Evolutionary conservation across 495 filamentous ascomycete genomes (phyloP), one percentile per base, ranked within the genome.

Genomic region (Copromyces sp.): DNA sequence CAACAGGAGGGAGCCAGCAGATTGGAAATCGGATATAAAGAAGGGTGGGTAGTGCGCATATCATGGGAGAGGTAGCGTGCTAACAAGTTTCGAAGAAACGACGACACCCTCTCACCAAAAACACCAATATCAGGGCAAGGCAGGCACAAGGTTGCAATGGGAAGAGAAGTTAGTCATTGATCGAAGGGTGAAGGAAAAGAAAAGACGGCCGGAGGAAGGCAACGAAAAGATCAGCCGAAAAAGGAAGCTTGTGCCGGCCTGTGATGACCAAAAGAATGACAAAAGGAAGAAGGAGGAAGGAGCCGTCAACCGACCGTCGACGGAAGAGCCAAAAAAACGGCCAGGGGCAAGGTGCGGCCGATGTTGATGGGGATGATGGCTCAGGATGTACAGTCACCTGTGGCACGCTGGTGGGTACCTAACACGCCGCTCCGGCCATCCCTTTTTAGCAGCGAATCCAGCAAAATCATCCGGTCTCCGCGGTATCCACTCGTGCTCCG

Each of bases 401-500:
- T 37, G 53, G 29, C 53, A 32, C 17, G 37, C 61, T 69, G 65
- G 61, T 72, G 71, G 71, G 71, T 72, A 72, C 71, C 29, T 41
- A 6, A 6, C n/a, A 12, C 61, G 61, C 71, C 71, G 61, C 8
- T 44, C 29, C 7, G 29, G 14, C 3, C 29, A 35, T 65, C 7
- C 35, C 53, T 65, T 65, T 65, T 17, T 65, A 65, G 53, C 53
- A 37, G 53, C 29, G 14, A 65, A 65, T 35, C 53, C 53, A 65
- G 35, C 29, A 65, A 65, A 65, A 65, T 65, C 29, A 65, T 65
- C 53, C 53, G 53, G 53, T 3, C 24, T 1, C 7, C 29, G 53
- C 53, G 53, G 53, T 65, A 65, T 29, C 53, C 53, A 65, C 53
- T 65, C 3, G 29, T 17, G 29, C 53, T 65, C 29, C 53, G 3